Evolutionary conservation across 106 monocot species (phyloP).

Genomic region (Iris macrosiphon): DNA sequence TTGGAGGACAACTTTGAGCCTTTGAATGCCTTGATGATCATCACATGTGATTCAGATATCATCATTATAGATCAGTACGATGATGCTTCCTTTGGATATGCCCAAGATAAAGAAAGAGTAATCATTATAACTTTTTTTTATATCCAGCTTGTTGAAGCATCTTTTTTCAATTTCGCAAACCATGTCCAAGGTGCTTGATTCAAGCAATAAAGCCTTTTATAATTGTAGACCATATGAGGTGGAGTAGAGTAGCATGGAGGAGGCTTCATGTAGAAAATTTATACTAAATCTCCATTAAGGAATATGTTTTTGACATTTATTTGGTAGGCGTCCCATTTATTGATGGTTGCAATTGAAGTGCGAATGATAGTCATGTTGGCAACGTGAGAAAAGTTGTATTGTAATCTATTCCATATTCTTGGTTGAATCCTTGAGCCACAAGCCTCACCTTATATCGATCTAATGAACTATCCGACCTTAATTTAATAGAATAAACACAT

Average conservation of each 20-base stretch:
- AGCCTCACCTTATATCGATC: conserved; percentile 21
- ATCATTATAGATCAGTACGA: conserved; percentile 21
- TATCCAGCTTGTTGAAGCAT: conserved; percentile 3
- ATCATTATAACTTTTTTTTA: conserved; percentile 9
- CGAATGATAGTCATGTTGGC: conserved; percentile 25
- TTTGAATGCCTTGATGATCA: conserved; percentile 3
- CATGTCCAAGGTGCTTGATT: conserved; percentile 29
- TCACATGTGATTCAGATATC: conserved; percentile 23
- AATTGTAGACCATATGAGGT: not conserved
- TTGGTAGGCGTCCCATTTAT: conserved; percentile 11
- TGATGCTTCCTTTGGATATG: not conserved
- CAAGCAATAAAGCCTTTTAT: conserved; percentile 19
- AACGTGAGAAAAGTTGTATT: conserved; percentile 19
- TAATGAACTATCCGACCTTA: conserved; percentile 12
- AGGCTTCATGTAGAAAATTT: conserved; percentile 19
- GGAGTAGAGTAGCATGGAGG: not conserved
- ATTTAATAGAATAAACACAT: conserved; percentile 12
- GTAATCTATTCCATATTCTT: conserved; percentile 29
- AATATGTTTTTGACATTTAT: conserved; percentile 27
- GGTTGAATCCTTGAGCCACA: conserved; percentile 13
- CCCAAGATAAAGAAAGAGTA: conserved; percentile 3
- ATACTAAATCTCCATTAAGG: conserved; percentile 21
- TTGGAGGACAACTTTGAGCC: conserved; percentile 5
- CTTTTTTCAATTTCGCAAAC: conserved; percentile 17
- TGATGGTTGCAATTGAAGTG: conserved; percentile 1